Base-by-base conservation (phyloP, 129 eudicot species). In the Tagetes patula region DNA sequence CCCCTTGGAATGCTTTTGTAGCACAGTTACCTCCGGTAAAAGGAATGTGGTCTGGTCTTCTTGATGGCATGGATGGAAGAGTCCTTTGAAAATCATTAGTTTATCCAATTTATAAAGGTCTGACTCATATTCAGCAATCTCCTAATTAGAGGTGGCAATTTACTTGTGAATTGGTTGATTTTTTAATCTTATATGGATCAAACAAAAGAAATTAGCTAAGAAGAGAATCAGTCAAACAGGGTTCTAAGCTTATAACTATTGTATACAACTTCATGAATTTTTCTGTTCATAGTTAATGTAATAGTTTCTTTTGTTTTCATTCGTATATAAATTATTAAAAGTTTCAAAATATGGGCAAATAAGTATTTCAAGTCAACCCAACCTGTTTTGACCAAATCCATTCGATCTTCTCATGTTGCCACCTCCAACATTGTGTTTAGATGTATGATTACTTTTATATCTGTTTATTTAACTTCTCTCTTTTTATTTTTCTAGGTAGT, bases 1-100 rank as follows among this genome's bases (percentile, higher is more conserved):
- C 99, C 47, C 91, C 99, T 37, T 94, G 99, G 99, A 94, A 90
- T 83, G 99, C 99, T 27, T 90, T 95, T 79, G 97, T 90, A 49
- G 89, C 85, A 48, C 99, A 95, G 78, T 75, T 95, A 43, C 99
- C 98, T 70, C 99, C 90, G 0, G 91, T 87, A 33, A 90, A 90
- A 79, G 99, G 99, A 55, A 80, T 95, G 45, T 95, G 99, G 99
- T 75, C 96, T 45, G 97, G 99, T 33, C 90, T 95, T 79, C 86
- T 95, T 20, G 99, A 95, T 82, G 99, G 99, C 83, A 84, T 90
- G 89, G 99, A 95, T 70, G 99, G 99, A 73, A 85, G 91, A 86
- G 99, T 95, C 55, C 81, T 77, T 40, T 86, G 65, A 81, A 47
- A 65, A 20, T 54, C 59, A 63, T 53, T 3, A n/a, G 30, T 3